Evolutionary conservation across 495 filamentous ascomycete species (phyloP).

Genomic region (Penicillium dipodomyicola): DNA sequence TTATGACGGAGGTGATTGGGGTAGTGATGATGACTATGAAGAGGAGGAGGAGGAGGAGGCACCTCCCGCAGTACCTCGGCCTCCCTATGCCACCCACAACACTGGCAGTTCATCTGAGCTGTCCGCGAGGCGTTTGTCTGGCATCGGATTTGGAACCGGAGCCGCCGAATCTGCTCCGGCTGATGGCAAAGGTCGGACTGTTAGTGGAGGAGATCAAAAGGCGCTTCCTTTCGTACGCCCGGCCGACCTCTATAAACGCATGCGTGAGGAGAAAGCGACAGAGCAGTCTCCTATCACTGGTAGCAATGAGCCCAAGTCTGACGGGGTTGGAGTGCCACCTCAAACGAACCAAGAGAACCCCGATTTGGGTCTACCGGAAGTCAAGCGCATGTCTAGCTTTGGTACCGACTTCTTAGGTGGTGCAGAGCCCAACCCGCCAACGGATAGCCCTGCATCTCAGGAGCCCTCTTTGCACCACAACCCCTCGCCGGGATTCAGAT

Average conservation of each 20-base stretch:
- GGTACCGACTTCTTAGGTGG: constrained; percentile 43
- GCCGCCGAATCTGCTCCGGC: constrained; percentile 22
- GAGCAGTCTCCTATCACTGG: constrained; percentile 40
- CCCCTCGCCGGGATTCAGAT: constrained; percentile 61
- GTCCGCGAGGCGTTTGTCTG: constrained; percentile 23
- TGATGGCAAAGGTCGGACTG: constrained; percentile 2
- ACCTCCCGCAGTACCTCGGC: constrained; percentile 45
- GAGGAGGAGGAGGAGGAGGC: constrained; percentile 56
- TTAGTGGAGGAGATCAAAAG: constrained; percentile 45
- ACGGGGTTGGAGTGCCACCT: background rate
- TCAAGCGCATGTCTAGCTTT: constrained; percentile 65
- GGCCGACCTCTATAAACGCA: constrained; percentile 73
- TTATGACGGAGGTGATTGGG: constrained; percentile 96
- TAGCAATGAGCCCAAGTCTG: background rate
- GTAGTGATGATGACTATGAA: constrained; percentile 77
- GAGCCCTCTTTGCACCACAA: constrained; percentile 48
- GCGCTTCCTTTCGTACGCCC: constrained; percentile 66
- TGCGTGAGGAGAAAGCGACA: constrained; percentile 63
- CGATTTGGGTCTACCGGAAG: constrained; percentile 52
- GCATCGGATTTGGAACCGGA: constrained; percentile 17
- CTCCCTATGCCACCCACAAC: constrained; percentile 35
- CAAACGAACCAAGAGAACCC: constrained; percentile 17
- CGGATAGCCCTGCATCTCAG: constrained; percentile 16
- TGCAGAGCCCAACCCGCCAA: constrained; percentile 17
- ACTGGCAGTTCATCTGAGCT: constrained; percentile 31